Evolutionary conservation across 306 rosid species (phyloP).

Genomic region (Cucumis sativus): Cucumber_9930_V3 NC_026660.2:361001-361500

Average conservation of each 20-base stretch:
- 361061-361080: conserved; percentile 86
- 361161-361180: conserved; percentile 69
- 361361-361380: conserved; percentile 75
- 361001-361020: conserved; percentile 67
- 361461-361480: background rate
- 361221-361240: conserved; percentile 17
- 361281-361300: conserved; percentile 47
- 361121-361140: conserved; percentile 62
- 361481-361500: background rate
- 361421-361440: background rate
- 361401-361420: conserved; percentile 12
- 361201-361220: conserved; percentile 77
- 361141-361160: conserved; percentile 80
- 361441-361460: background rate
- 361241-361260: conserved; percentile 68
- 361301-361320: conserved; percentile 42
- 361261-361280: conserved; percentile 78
- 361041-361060: conserved; percentile 96
- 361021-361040: conserved; percentile 65
- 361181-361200: conserved; percentile 98
- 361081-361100: conserved; percentile 42
- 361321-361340: conserved; percentile 49
- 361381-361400: conserved; percentile 72
- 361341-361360: conserved; percentile 43
- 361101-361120: conserved; percentile 75